Conservation (phyloP, 2,329 filamentous ascomycete species). For the Aspergillus vadensis region DNA sequence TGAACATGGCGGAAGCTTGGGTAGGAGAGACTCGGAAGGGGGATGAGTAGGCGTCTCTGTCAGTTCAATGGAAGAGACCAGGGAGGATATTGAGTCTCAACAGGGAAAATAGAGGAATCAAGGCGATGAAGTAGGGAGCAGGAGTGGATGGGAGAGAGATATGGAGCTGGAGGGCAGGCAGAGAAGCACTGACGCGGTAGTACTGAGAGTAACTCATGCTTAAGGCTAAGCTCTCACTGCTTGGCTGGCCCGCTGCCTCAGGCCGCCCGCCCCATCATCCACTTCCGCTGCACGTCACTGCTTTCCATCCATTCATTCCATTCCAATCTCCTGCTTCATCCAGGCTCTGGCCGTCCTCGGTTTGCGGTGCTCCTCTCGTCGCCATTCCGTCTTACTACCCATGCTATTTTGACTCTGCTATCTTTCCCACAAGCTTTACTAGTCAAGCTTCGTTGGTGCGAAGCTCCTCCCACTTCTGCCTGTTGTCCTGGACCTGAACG, state of each 20-base stretch:
- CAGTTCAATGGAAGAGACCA: conserved; percentile 8
- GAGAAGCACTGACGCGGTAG: conserved; percentile 39
- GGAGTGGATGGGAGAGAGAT: conserved; percentile 16
- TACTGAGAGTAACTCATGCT: conserved; percentile 14
- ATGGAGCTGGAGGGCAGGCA: conserved; percentile 28
- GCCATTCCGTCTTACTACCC: conserved; percentile 13
- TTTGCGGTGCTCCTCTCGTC: not conserved
- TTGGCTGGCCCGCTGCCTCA: conserved; percentile 20
- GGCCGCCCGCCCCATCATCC: conserved; percentile 13
- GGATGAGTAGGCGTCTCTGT: not conserved
- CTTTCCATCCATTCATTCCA: conserved; percentile 7
- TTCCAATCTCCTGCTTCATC: not conserved
- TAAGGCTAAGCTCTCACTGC: conserved; percentile 11
- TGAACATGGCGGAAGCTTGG: conserved; percentile 69
- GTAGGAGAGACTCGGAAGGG: not conserved
- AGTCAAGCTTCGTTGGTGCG: conserved; percentile 8
- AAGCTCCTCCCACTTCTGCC: conserved; percentile 5
- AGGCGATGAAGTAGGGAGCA: conserved; percentile 8
- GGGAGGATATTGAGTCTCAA: conserved; percentile 15
- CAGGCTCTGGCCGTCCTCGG: not conserved
- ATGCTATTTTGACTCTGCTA: conserved; percentile 5
- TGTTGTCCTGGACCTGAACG: conserved; percentile 20
- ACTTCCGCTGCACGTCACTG: conserved; percentile 34
- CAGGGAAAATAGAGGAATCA: conserved; percentile 12
- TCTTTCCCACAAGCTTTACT: not conserved